Conservation (phyloP, 495 filamentous ascomycete species). For the Penicillium salamii region DNA sequence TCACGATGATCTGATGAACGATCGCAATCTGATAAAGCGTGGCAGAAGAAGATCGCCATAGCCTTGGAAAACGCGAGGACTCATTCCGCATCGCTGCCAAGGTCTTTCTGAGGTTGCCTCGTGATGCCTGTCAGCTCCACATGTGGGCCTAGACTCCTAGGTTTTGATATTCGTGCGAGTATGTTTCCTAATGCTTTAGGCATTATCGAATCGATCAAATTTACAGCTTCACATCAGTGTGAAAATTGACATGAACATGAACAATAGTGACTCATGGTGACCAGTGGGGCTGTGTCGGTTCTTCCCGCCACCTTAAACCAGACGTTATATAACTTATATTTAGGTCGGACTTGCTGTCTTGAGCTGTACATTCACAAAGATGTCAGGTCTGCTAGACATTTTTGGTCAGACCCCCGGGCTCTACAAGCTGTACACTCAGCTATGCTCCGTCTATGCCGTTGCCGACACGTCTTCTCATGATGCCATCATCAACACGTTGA, state of each 20-base stretch:
- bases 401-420: slow-evolving; percentile 15
- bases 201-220: no score
- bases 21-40: neutral
- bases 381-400: slow-evolving; percentile 8
- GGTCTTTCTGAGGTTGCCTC: no score
- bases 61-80: no score
- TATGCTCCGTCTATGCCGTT: slow-evolving; percentile 36
- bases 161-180: no score
- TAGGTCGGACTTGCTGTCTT: neutral
- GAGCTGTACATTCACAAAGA: neutral
- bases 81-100: no score
- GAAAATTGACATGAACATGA: no score
- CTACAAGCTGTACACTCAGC: slow-evolving; percentile 42
- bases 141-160: neutral
- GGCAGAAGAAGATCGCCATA: no score
- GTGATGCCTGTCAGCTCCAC: no score
- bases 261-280: neutral
- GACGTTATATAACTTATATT: neutral
- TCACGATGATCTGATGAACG: neutral
- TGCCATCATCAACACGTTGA: slow-evolving; percentile 30
- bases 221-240: no score
- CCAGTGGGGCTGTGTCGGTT: neutral
- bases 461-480: slow-evolving; percentile 20
- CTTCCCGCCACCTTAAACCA: neutral
- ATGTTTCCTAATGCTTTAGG: no score